A percentile compares a stretch with the other conserved stretches of the same genome.
Evolutionary conservation across 2,329 filamentous ascomycete genomes (phyloP).

Genomic region (Curvularia spicifera): DNA sequence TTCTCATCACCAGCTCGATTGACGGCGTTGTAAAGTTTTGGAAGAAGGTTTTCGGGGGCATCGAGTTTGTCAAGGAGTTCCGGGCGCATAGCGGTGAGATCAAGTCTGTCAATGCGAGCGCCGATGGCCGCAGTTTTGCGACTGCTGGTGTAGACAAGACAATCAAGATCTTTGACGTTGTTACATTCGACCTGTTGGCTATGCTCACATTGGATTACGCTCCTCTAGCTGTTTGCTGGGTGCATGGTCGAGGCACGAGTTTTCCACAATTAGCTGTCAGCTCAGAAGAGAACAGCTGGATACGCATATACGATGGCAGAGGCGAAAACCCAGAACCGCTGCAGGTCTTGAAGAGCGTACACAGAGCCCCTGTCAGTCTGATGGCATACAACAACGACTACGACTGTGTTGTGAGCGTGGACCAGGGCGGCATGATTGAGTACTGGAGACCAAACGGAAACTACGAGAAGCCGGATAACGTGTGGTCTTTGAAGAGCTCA

Average conservation of each 20-base stretch:
- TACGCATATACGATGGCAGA: conserved; percentile 87
- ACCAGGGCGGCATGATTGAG: conserved; percentile 91
- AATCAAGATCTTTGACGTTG: conserved; percentile 77
- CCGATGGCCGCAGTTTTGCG: conserved; percentile 91
- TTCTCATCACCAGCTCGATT: conserved; percentile 89
- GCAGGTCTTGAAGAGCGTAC: conserved; percentile 79
- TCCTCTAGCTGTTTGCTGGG: conserved; percentile 87
- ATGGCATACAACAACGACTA: conserved; percentile 90
- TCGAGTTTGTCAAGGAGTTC: conserved; percentile 99
- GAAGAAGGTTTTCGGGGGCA: conserved; percentile 90
- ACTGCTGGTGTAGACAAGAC: conserved; percentile 81
- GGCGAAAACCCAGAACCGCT: conserved; percentile 79
- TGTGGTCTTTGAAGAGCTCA: conserved; percentile 91
- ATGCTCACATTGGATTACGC: conserved; percentile 79
- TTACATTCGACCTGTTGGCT: conserved; percentile 71
- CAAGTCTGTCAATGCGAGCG: conserved; percentile 80
- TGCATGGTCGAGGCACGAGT: conserved; percentile 84
- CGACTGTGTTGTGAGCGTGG: conserved; percentile 89
- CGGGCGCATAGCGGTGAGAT: conserved; percentile 88
- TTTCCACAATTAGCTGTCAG: conserved; percentile 85
- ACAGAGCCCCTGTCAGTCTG: conserved; percentile 78
- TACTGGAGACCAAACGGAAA: conserved; percentile 86
- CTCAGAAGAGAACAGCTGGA: conserved; percentile 71
- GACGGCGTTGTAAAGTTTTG: conserved; percentile 99
- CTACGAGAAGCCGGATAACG: conserved; percentile 89